These are phyloP conservation scores for Mastigamoeba balamuthi DNA, from an alignment of 78 protist species.

Conservation along the genomic window DNA sequence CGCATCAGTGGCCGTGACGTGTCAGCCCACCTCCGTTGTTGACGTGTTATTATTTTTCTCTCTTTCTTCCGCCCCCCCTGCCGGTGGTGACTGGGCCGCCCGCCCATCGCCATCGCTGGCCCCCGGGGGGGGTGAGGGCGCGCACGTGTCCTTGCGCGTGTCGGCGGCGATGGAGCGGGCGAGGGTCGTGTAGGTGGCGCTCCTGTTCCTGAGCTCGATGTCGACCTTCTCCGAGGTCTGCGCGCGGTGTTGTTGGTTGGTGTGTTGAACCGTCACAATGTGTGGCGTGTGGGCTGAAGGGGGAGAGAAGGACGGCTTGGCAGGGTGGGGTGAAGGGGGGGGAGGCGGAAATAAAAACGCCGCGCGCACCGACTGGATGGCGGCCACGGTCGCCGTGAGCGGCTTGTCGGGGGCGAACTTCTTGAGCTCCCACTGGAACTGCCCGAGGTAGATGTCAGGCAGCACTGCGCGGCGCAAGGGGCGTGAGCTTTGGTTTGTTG, in stretches of 20 bases:
- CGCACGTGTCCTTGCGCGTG: slow-evolving; percentile 3
- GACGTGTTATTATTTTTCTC: background rate
- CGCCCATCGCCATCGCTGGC: too few relatives aligned
- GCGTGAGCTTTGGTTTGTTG: too few relatives aligned
- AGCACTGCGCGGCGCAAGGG: background rate
- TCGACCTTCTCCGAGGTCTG: too few relatives aligned
- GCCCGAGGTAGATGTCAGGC: background rate
- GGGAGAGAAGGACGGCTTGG: too few relatives aligned
- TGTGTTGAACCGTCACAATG: too few relatives aligned
- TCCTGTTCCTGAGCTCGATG: slow-evolving; percentile 18
- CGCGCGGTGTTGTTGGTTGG: too few relatives aligned
- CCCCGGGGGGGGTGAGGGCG: too few relatives aligned
- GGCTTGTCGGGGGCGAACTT: slow-evolving; percentile 10
- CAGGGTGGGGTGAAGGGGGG: too few relatives aligned
- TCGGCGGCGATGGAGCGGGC: background rate
- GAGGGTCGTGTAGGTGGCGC: background rate
- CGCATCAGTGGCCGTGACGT: background rate
- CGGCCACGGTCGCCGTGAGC: slow-evolving; percentile 6
- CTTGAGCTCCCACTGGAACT: slow-evolving; percentile 32
- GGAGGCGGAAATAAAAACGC: too few relatives aligned
- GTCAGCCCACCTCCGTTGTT: slow-evolving; percentile 15
- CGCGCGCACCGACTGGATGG: background rate
- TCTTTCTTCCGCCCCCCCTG: accelerated
- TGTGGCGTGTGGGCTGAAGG: too few relatives aligned
- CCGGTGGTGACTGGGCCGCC: too few relatives aligned